A percentile compares a stretch with the other conserved stretches of the same genome.
These are phyloP conservation scores for Macrocystidia cucumis DNA, from an alignment of 1,284 basidiomycete species.

Conservation along the genomic window DNA sequence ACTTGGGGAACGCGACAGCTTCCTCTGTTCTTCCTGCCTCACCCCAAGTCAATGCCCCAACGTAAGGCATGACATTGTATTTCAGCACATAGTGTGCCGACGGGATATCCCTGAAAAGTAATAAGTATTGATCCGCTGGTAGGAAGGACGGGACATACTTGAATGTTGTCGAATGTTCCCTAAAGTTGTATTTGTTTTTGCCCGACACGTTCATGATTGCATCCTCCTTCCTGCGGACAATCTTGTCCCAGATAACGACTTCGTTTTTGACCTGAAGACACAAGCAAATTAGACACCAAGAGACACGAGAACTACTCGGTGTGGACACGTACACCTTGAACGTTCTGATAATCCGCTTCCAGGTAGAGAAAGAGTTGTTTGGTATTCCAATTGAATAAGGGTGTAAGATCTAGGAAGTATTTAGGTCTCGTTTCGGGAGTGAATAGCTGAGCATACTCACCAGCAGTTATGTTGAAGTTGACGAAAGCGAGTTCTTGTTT, in stretches of 20 bases:
- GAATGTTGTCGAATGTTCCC: conserved; percentile 72
- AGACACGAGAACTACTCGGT: neutral
- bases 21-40: conserved; percentile 58
- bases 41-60: conserved; percentile 73
- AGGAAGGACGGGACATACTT: conserved; percentile 44
- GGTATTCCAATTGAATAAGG: conserved; percentile 91
- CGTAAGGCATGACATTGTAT: conserved; percentile 89
- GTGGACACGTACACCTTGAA: conserved; percentile 51
- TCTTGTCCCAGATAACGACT: conserved; percentile 89
- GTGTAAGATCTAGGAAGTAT: conserved; percentile 52
- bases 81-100: conserved; percentile 71
- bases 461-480: conserved; percentile 72
- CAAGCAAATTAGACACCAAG: conserved; percentile 3
- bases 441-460: conserved; percentile 28
- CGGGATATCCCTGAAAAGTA: conserved; percentile 42
- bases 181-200: conserved; percentile 81
- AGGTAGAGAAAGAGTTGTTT: conserved; percentile 88
- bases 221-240: conserved; percentile 72
- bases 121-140: conserved; percentile 2
- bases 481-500: conserved; percentile 71
- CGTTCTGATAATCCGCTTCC: conserved; percentile 70
- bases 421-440: conserved; percentile 2
- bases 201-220: conserved; percentile 59
- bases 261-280: conserved; percentile 61
- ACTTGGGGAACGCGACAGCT: conserved; percentile 39